These are phyloP conservation scores for Aspergillus mulundensis DNA, from an alignment of 495 filamentous ascomycete species.

Conservation along the genomic window DNA sequence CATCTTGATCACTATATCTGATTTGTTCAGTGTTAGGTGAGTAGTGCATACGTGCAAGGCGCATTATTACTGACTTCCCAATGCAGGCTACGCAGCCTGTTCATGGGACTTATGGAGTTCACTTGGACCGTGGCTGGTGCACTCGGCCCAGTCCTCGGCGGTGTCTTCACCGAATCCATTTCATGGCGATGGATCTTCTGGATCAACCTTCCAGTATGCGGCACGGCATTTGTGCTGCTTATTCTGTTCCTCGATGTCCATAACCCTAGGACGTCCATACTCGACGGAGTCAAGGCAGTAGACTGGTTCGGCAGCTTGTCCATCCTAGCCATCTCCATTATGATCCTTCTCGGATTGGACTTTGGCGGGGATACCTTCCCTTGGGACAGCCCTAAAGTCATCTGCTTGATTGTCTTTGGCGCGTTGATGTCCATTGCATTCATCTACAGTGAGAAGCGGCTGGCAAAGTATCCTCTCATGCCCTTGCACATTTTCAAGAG, in stretches of 20 bases:
- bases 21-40: conserved; percentile 57
- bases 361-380: conserved; percentile 69
- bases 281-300: conserved; percentile 66
- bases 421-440: conserved; percentile 59
- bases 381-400: conserved; percentile 69
- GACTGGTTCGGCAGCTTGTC: conserved; percentile 71
- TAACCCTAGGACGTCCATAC: conserved; percentile 52
- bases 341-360: conserved; percentile 73
- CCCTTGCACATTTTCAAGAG: conserved; percentile 63
- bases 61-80: not conserved
- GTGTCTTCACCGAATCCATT: conserved; percentile 57
- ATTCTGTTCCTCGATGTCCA: conserved; percentile 57
- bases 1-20: conserved; percentile 51
- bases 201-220: conserved; percentile 66
- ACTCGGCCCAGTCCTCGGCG: conserved; percentile 66
- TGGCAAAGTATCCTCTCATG: conserved; percentile 74
- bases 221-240: conserved; percentile 52
- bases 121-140: conserved; percentile 57
- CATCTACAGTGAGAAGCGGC: conserved; percentile 60
- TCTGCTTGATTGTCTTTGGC: conserved; percentile 76
- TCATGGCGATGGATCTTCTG: conserved; percentile 69
- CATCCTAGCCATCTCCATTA: conserved; percentile 67
- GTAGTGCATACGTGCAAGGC: not conserved
- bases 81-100: conserved; percentile 45
- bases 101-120: conserved; percentile 50